Conservation (phyloP, 441 rosid species). For the Biscutella laevigata region DNA sequence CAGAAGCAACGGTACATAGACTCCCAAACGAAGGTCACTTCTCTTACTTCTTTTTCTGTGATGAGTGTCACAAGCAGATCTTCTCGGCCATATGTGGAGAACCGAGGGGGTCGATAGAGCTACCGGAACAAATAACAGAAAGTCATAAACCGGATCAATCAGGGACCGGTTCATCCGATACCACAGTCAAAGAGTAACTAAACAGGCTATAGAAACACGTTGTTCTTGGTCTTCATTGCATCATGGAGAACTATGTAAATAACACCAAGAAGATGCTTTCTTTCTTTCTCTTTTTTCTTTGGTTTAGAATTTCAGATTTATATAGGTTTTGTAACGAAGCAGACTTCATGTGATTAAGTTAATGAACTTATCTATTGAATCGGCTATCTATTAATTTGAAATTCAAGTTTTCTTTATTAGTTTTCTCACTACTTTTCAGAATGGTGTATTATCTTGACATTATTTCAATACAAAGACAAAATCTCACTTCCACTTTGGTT, state of each 20-base stretch:
- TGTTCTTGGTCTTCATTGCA: constrained; percentile 13
- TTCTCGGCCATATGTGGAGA: constrained; percentile 62
- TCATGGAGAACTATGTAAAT: constrained; percentile 19
- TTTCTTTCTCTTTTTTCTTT: no score
- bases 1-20: constrained; percentile 51
- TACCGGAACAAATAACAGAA: constrained; percentile 17
- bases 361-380: no score
- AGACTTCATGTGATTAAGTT: constrained; percentile 8
- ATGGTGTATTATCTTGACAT: no score
- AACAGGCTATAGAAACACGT: constrained; percentile 19
- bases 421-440: no score
- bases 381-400: no score
- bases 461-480: no score
- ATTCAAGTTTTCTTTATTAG: no score
- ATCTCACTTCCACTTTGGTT: no score
- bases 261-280: constrained; percentile 12
- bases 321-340: constrained; percentile 2
- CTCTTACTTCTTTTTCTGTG: constrained; percentile 66
- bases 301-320: no score
- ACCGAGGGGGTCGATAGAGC: constrained; percentile 47
- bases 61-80: constrained; percentile 67
- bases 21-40: constrained; percentile 80
- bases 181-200: constrained; percentile 13
- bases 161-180: background rate
- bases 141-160: constrained; percentile 2